Evolutionary conservation across 2,329 filamentous ascomycete genomes (phyloP).

Genomic region (Paracoccidioides lutzii): DNA sequence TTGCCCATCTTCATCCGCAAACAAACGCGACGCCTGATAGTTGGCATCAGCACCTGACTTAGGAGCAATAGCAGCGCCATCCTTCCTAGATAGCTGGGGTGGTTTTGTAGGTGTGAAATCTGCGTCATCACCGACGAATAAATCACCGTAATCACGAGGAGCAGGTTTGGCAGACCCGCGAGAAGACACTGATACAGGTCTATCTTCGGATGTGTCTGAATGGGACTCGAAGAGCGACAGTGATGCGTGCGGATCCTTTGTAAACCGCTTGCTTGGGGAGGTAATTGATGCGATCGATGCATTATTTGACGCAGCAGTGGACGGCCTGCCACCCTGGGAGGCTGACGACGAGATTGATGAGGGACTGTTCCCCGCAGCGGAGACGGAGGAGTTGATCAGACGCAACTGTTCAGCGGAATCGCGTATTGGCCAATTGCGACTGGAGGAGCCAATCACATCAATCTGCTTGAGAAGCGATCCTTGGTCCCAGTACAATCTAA

Average conservation of each 20-base stretch:
- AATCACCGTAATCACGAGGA: slow-evolving; percentile 55
- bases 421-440: slow-evolving; percentile 88
- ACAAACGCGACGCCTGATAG: slow-evolving; percentile 42
- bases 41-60: slow-evolving; percentile 40
- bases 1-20: slow-evolving; percentile 33
- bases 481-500: slow-evolving; percentile 92
- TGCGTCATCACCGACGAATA: slow-evolving; percentile 42
- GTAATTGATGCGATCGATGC: slow-evolving; percentile 3
- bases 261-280: slow-evolving; percentile 30
- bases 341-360: slow-evolving; percentile 11
- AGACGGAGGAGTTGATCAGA: slow-evolving; percentile 49
- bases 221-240: slow-evolving; percentile 60
- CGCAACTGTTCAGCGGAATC: slow-evolving; percentile 74
- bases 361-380: slow-evolving; percentile 19
- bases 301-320: not conserved
- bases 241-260: slow-evolving; percentile 43
- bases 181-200: slow-evolving; percentile 47
- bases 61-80: slow-evolving; percentile 19
- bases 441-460: slow-evolving; percentile 80
- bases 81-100: not conserved
- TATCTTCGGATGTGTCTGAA: slow-evolving; percentile 42
- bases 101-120: slow-evolving; percentile 17
- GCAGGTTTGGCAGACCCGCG: slow-evolving; percentile 57
- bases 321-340: slow-evolving; percentile 11
- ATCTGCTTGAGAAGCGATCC: slow-evolving; percentile 83